Conservation (phyloP, 805 yeast species). For the Zygoascus tannicola region DNA sequence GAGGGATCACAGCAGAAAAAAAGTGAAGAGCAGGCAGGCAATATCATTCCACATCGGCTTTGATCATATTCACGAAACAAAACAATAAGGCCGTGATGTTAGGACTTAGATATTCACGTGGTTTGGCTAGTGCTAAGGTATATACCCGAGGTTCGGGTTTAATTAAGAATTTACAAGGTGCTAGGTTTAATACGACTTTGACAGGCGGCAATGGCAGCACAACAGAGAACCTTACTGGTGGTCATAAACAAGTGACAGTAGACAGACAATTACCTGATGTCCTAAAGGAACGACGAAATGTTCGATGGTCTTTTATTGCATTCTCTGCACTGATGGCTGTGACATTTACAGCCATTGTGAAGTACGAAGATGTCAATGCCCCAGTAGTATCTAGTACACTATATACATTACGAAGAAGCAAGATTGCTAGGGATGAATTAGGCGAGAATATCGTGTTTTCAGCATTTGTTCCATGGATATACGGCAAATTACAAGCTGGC, state of each 20-base stretch:
- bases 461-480: constrained; percentile 79
- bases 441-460: constrained; percentile 73
- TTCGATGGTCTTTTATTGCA: constrained; percentile 44
- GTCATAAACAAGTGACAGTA: constrained; percentile 41
- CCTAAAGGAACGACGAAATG: constrained; percentile 38
- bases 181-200: too few species aligned
- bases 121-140: too few species aligned
- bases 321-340: constrained; percentile 48
- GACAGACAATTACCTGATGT: constrained; percentile 67
- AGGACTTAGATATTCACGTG: too few species aligned
- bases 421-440: constrained; percentile 47
- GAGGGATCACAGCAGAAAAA: too few species aligned
- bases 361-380: constrained; percentile 85
- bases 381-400: constrained; percentile 83
- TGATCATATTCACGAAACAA: too few species aligned
- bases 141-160: too few species aligned
- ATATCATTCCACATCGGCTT: too few species aligned
- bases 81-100: too few species aligned
- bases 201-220: too few species aligned
- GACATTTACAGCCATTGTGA: constrained; percentile 61
- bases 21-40: too few species aligned
- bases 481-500: constrained; percentile 76
- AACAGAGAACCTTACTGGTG: too few species aligned
- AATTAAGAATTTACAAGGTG: too few species aligned
- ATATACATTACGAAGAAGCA: constrained; percentile 73